These are phyloP conservation scores for Alternaria arbusti DNA, from an alignment of 2,329 filamentous ascomycete genomes.

Conservation along the genomic window DNA sequence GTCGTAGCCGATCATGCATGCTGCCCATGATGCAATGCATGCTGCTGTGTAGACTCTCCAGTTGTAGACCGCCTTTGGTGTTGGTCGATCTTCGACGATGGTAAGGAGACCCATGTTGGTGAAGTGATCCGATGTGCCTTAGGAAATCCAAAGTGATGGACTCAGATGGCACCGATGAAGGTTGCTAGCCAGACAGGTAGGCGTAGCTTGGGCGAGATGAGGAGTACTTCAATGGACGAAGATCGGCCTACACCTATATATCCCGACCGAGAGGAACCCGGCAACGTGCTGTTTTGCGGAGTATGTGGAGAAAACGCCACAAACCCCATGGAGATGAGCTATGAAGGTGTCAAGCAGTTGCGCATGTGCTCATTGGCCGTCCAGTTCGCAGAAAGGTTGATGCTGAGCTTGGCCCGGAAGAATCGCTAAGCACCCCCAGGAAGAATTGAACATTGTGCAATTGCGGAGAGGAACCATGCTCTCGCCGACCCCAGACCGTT, in stretches of 20 bases:
- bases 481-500: background rate
- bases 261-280: slow-evolving; percentile 4
- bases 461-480: slow-evolving; percentile 1
- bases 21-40: slow-evolving; percentile 61
- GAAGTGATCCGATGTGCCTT: background rate
- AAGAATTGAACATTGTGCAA: background rate
- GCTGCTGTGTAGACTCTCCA: slow-evolving; percentile 64
- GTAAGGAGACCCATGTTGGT: slow-evolving; percentile 43
- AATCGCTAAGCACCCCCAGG: slow-evolving; percentile 3
- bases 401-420: slow-evolving; percentile 12
- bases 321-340: slow-evolving; percentile 21
- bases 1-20: slow-evolving; percentile 69
- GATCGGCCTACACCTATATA: slow-evolving; percentile 16
- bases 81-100: slow-evolving; percentile 55
- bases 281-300: slow-evolving; percentile 11
- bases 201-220: background rate
- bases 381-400: background rate
- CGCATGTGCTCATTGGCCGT: slow-evolving; percentile 1
- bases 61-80: slow-evolving; percentile 65
- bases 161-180: background rate
- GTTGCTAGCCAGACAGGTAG: slow-evolving; percentile 3
- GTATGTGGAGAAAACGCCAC: slow-evolving; percentile 31
- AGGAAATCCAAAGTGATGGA: background rate
- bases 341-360: background rate
- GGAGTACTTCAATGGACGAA: background rate